Conservation (phyloP, 441 rosid species). For the Bocquillonia castaneifolia region DNA sequence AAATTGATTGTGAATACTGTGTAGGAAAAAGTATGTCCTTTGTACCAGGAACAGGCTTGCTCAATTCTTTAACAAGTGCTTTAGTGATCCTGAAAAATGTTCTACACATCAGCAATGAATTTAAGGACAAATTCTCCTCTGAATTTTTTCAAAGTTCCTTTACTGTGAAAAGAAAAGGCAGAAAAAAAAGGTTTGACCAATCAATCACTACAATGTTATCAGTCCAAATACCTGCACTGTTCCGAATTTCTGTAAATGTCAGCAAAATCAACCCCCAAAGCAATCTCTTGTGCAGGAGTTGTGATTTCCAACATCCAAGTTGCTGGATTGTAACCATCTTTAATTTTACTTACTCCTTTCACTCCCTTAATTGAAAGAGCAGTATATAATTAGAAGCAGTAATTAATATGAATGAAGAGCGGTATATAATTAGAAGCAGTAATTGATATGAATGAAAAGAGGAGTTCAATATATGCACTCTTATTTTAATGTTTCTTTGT, state of each 20-base stretch:
- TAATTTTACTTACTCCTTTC: conserved; percentile 55
- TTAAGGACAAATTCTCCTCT: no score
- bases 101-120: background rate
- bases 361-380: conserved; percentile 34
- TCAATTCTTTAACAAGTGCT: conserved; percentile 49
- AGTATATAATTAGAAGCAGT: background rate
- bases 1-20: conserved; percentile 54
- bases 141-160: background rate
- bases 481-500: background rate
- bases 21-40: conserved; percentile 58
- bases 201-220: background rate
- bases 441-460: background rate
- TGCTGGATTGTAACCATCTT: conserved; percentile 87
- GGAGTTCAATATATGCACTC: background rate
- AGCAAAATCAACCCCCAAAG: conserved; percentile 56
- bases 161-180: background rate
- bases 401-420: background rate
- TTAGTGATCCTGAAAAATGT: conserved; percentile 51
- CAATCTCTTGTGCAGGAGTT: conserved; percentile 45
- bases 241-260: conserved; percentile 58
- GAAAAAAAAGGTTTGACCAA: background rate
- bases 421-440: background rate
- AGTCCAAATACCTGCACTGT: conserved; percentile 41
- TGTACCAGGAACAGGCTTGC: conserved; percentile 51
- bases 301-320: conserved; percentile 90